A percentile compares a stretch with the other conserved stretches of the same genome.
These are phyloP conservation scores for Fusarium sp. DNA, from an alignment of 2,329 filamentous ascomycete genomes.

Conservation along the genomic window DNA sequence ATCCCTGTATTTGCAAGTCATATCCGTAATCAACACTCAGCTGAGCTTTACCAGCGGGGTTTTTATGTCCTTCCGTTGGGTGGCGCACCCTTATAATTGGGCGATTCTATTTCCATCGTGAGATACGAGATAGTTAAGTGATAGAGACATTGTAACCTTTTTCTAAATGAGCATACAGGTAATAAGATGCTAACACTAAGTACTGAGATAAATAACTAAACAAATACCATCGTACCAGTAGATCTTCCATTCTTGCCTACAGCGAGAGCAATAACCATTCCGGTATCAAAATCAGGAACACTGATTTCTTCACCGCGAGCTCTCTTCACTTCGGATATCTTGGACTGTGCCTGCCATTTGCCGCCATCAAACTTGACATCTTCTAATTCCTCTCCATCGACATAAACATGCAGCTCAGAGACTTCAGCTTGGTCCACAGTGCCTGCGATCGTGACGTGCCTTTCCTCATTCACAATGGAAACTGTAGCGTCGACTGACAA, in stretches of 20 bases:
- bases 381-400: neutral
- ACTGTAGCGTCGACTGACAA: neutral
- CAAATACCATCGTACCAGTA: neutral
- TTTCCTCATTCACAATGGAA: neutral
- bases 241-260: neutral
- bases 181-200: no score
- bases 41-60: no score
- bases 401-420: neutral
- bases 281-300: neutral
- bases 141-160: no score
- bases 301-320: neutral
- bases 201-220: no score
- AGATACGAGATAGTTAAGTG: no score
- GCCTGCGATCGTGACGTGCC: accelerated
- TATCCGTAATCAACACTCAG: no score
- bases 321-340: neutral
- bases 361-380: neutral
- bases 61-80: no score
- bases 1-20: no score
- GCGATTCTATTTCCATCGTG: no score
- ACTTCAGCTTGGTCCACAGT: neutral
- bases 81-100: no score
- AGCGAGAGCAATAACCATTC: neutral
- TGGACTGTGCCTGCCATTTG: neutral
- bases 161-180: no score